Percentiles rank a stretch among this genome's conserved stretches.
Evolutionary conservation across 805 yeast species (phyloP).

Genomic region (Candida krabiensis): DNA sequence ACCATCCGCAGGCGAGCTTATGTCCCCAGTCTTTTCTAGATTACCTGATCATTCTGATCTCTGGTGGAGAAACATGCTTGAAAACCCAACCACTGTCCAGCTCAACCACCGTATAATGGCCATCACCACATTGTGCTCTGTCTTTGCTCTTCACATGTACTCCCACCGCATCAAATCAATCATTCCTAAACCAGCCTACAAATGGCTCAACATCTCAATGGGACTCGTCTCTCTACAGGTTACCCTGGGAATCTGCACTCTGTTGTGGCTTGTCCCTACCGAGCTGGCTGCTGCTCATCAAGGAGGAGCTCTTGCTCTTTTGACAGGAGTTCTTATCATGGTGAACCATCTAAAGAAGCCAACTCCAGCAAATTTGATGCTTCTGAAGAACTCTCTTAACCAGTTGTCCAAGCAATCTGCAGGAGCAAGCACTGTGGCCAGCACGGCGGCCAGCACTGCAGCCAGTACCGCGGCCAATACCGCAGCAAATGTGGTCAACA

Average conservation of each 20-base stretch:
- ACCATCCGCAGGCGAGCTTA: conserved; percentile 76
- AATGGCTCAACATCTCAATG: conserved; percentile 64
- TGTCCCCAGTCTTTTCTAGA: conserved; percentile 73
- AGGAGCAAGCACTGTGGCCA: background rate
- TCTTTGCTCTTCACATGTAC: conserved; percentile 70
- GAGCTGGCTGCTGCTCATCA: conserved; percentile 95
- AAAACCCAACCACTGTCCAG: conserved; percentile 96
- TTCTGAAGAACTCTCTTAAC: conserved; percentile 29
- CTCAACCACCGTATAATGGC: conserved; percentile 87
- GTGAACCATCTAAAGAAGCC: conserved; percentile 61
- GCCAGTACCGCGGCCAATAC: too few species aligned
- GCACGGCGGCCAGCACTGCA: too few species aligned
- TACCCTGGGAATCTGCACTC: conserved; percentile 80
- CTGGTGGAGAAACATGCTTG: conserved; percentile 90
- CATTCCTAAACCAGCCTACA: conserved; percentile 59
- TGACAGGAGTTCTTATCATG: conserved; percentile 73
- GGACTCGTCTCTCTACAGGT: conserved; percentile 86
- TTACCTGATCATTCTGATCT: conserved; percentile 66
- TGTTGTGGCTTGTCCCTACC: conserved; percentile 86
- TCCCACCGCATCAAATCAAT: conserved; percentile 53
- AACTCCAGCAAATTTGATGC: conserved; percentile 31
- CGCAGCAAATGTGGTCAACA: too few species aligned
- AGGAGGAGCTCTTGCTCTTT: conserved; percentile 89
- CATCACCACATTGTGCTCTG: conserved; percentile 69
- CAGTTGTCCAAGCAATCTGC: conserved; percentile 13